Base-by-base conservation (phyloP, 306 rosid genomes). In the Quercus wislizeni region DNA sequence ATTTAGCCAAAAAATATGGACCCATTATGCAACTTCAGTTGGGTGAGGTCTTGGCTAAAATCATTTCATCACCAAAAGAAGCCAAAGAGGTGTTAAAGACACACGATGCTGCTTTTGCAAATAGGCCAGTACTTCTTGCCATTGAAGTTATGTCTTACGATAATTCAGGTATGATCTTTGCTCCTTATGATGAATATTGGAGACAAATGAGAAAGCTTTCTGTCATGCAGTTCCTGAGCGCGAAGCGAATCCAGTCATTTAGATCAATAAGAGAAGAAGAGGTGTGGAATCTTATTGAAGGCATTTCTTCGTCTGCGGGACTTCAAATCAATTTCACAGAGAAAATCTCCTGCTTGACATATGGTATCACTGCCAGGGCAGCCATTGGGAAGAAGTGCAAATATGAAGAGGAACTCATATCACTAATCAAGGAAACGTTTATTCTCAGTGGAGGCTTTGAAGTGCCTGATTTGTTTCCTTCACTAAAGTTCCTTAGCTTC, bases 261-360 rank as follows among this genome's bases (percentile, higher is more conserved):
- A 28, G 70, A 23, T 55, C 33, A 1, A 18, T 82, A 0, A 52
- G 85, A 54, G 75, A 82, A 65, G 85, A 82, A 69, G 85, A 82
- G 75, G 69, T 55, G 2, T 6, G 14, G 23, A 54, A 25, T 82
- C 63, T 82, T 74, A 2, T 72, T 0, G 70, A 70, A 8, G 73
- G 55, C 21, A 17, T 64, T 14, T 78, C 64, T 13, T 46, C 38
- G 3, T 23, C 25, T 14, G 7, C 8, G 14, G 73, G 41, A 3
- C 14, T n/a, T 19, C 62, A 23, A 6, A 17, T 78, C 4, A 46
- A 71, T 68, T 27, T 78, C 61, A 57, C 23, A 1, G 31, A 41
- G 52, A 25, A 35, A 68, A 19, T 78, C 8, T 19, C 19, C 19
- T 55, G 77, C 23, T 12, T 15, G 63, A 20, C 13, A 21, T 57